Percentiles rank a stretch among this genome's conserved stretches.
Evolutionary conservation across 2,329 filamentous ascomycete genomes (phyloP).

Genomic region (Pyrenochaeta sp.): DNA sequence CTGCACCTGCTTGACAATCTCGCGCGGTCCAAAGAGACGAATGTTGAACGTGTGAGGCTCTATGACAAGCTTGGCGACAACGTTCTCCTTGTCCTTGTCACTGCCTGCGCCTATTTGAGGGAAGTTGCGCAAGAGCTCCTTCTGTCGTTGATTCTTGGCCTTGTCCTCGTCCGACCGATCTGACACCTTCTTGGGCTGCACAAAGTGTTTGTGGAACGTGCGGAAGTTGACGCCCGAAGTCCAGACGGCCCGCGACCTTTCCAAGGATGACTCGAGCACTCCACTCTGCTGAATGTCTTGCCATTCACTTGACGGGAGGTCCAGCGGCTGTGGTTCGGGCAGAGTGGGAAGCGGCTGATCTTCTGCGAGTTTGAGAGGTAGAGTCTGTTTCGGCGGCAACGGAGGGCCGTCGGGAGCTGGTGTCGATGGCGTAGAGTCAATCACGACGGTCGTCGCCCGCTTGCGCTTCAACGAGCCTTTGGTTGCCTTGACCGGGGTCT

Average conservation of each 20-base stretch:
- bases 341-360: slow-evolving; percentile 76
- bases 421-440: slow-evolving; percentile 36
- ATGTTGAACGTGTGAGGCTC: slow-evolving; percentile 84
- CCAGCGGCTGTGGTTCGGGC: slow-evolving; percentile 69
- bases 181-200: slow-evolving; percentile 48
- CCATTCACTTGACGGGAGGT: slow-evolving; percentile 70
- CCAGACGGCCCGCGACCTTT: slow-evolving; percentile 69
- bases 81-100: slow-evolving; percentile 12
- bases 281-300: slow-evolving; percentile 79
- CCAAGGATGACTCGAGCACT: slow-evolving; percentile 75
- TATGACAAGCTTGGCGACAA: slow-evolving; percentile 67
- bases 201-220: slow-evolving; percentile 46
- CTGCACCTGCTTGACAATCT: slow-evolving; percentile 29
- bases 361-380: slow-evolving; percentile 70
- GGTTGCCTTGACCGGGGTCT: slow-evolving; percentile 32
- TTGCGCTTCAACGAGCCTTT: slow-evolving; percentile 46
- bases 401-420: slow-evolving; percentile 23
- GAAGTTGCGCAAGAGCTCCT: slow-evolving; percentile 50
- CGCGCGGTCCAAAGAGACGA: slow-evolving; percentile 42
- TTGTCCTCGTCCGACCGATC: slow-evolving; percentile 71
- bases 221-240: slow-evolving; percentile 47
- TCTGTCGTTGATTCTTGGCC: slow-evolving; percentile 68
- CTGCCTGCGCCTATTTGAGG: slow-evolving; percentile 41
- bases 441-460: slow-evolving; percentile 28
- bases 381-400: slow-evolving; percentile 22